Conservation (phyloP, 106 monocot species). For the Chionographis japonica region DNA sequence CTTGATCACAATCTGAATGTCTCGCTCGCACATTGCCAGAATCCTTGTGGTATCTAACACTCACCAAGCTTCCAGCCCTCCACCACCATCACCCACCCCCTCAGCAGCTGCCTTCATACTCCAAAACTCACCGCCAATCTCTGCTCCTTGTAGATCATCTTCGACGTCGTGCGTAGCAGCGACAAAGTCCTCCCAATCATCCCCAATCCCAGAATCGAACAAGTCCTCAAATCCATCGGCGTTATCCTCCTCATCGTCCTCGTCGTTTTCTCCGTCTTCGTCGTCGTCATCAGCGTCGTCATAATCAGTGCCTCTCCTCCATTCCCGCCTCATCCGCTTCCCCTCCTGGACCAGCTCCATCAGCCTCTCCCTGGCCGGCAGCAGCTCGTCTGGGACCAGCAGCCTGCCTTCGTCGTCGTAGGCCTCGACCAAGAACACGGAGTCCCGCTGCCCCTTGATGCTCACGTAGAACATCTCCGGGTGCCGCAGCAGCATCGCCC, state of each 20-base stretch:
- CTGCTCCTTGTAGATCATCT: slow-evolving; percentile 13
- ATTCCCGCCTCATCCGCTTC: slow-evolving; percentile 66
- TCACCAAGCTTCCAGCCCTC: slow-evolving; percentile 29
- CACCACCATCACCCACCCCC: slow-evolving; percentile 1
- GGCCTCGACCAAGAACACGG: slow-evolving; percentile 85
- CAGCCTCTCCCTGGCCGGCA: slow-evolving; percentile 39
- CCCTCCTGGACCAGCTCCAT: slow-evolving; percentile 65
- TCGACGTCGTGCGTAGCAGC: slow-evolving; percentile 5
- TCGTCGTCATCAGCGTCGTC: slow-evolving; percentile 21
- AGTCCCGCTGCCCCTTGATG: slow-evolving; percentile 78
- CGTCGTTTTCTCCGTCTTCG: slow-evolving; percentile 26
- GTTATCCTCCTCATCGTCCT: slow-evolving; percentile 17
- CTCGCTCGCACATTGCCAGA: no score
- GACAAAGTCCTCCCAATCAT: slow-evolving; percentile 72
- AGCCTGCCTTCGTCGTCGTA: slow-evolving; percentile 70
- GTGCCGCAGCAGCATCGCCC: slow-evolving; percentile 75
- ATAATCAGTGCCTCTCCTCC: slow-evolving; percentile 33
- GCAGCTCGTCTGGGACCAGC: slow-evolving; percentile 60
- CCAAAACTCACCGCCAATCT: slow-evolving; percentile 55
- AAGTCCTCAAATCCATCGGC: slow-evolving; percentile 52
- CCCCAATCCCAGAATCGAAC: slow-evolving; percentile 67
- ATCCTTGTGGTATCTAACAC: neutral
- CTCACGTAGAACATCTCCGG: slow-evolving; percentile 99
- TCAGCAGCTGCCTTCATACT: slow-evolving; percentile 22
- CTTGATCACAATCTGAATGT: no score